Base-by-base conservation (phyloP, 2,329 filamentous ascomycete genomes). In the Neopestalotiopsis clavispora region DNA sequence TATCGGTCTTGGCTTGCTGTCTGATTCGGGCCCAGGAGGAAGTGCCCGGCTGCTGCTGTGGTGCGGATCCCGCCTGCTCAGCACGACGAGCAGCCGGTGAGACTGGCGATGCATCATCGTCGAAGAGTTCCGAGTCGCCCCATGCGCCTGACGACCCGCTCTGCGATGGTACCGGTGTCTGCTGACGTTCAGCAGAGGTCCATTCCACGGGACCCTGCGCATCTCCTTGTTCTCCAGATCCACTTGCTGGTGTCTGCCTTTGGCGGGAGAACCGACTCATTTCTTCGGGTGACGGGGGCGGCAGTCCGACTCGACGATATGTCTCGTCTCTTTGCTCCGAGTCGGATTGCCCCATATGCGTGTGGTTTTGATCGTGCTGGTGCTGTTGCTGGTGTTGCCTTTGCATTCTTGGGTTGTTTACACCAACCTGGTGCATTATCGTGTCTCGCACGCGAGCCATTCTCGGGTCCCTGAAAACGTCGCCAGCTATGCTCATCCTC, bases 1-100 rank as follows among this genome's bases (percentile, higher is more conserved):
- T 67, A 17, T 67, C 70, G 9, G 73, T 69, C 49, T 68, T 69
- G 59, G 78, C 68, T 69, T 83, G 78, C 61, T 82, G 78, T 49
- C 84, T 80, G 45, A 86, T 68, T 34, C 83, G 81, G 34, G 84
- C 84, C 84, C 84, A 86, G 3, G 83, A 70, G 4, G 83, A 84
- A 34, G 78, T 76, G 9, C 74, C 69, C 66, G 71, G 70, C 7
- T 68, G 30, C 20, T 45, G 67, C 64, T 76, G 74, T 23, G 72
- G 71, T 57, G 64, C 49, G 34, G 40, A 52, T n/a, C 45, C 45
- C 34, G 9, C 45, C 10, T 34, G 59, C 28, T 75, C 73, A 10
- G 70, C 67, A 42, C 65, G 69, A 38, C 72, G 75, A 13, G 75
- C 68, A 7, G 80, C 74, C 17, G 77, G 59, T 7, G 84, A 76